phyloP scores from a whole-genome alignment of 306 rosid genomes.

The Lagenaria siceraria region DNA sequence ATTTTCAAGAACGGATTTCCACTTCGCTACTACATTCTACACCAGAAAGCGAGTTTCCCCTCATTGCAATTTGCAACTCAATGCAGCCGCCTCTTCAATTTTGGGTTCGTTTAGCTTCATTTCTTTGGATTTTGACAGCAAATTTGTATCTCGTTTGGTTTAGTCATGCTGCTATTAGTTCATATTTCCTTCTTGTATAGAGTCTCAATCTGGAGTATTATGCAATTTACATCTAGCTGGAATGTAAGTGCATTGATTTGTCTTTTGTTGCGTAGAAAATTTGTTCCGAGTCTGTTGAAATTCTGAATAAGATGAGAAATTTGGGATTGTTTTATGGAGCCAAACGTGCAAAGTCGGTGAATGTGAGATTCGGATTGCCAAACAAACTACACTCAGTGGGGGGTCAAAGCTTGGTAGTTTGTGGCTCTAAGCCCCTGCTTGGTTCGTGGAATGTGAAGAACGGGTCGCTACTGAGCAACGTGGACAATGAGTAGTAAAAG shows the following conservation, averaged over 20 bases:
- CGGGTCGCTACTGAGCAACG: constrained; percentile 52
- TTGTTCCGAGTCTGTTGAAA: constrained; percentile 17
- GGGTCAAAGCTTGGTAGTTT: constrained; percentile 79
- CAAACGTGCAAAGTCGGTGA: constrained; percentile 40
- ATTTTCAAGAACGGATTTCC: too few species aligned
- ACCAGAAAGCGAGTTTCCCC: too few species aligned
- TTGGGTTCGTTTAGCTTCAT: not conserved
- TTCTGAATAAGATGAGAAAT: constrained; percentile 43
- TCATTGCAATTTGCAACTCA: too few species aligned
- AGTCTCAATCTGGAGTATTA: not conserved
- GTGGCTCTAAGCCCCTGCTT: constrained; percentile 69
- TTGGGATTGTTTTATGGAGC: constrained; percentile 39
- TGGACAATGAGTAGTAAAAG: too few species aligned
- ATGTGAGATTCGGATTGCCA: constrained; percentile 60
- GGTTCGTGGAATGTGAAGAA: constrained; percentile 90
- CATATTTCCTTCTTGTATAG: not conserved
- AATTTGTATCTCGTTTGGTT: not conserved
- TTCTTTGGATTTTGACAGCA: not conserved
- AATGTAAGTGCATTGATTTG: not conserved
- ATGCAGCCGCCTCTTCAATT: too few species aligned
- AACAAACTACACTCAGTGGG: constrained; percentile 74
- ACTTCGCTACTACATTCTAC: too few species aligned
- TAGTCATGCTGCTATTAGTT: not conserved
- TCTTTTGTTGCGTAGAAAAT: constrained; percentile 6
- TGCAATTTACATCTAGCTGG: not conserved